Evolutionary conservation across 352 stramenopile species (phyloP), one percentile per base, ranked within the genome.

Genomic region (Globisporangium yorkense): DNA sequence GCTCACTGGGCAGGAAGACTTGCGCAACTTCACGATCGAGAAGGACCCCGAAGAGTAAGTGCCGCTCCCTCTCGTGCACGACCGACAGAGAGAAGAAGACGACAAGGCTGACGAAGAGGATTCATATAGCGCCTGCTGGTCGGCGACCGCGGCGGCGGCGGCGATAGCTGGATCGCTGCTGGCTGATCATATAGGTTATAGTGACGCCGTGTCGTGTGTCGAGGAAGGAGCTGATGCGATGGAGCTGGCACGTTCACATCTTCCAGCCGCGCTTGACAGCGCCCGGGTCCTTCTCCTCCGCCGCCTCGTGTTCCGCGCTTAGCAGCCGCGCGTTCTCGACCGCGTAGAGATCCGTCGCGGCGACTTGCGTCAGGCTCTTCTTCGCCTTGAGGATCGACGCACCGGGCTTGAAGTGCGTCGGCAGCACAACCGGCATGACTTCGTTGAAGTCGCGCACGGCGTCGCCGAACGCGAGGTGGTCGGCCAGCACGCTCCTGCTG

Each of bases 391-490:
- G 59, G 1, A 71, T 85, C 15, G 76, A 83, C 21, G 75, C 74
- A 2, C 62, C 72, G n/a, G 85, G 85, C 51, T 89, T 91, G 63
- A 94, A 94, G 9, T 66, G 67, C 20, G 83, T 92, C 31, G 85
- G 85, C 3, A 94, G 62, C 18, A 94, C 85, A 10, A 94, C 84
- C 0, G 85, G 85, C 85, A 94, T 94, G 41, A 94, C 85, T 43
- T 95, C 84, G 41, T 95, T 95, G 43, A 99, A 91, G 74, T 99
- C 96, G 12, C 86, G 72, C 61, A 98, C 80, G 46, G 97, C 97
- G 56, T 98, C 94, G 60, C 87, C 78, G 47, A 98, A 71, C 1
- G 95, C 93, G 47, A 99, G 79, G 37, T 97, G 96, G 52, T 99
- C 95, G 1, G 89, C 80, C 59, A 98, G 81, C 8, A 96, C 85